A percentile compares a stretch with the other conserved stretches of the same genome.
Conservation (phyloP, 2,329 filamentous ascomycete species). For the Exophiala viscosa region DNA sequence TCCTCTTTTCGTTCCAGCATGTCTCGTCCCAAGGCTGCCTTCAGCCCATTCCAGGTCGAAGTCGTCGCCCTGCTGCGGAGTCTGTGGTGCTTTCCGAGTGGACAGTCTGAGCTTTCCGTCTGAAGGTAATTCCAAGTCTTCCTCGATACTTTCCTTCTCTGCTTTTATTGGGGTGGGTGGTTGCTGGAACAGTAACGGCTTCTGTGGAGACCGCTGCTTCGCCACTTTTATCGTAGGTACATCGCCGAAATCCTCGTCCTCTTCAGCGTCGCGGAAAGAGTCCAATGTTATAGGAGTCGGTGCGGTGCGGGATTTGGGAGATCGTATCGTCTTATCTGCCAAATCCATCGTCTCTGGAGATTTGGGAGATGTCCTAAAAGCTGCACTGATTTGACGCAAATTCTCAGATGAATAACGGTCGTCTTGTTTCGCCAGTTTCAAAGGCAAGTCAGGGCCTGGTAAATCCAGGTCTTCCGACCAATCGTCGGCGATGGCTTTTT, state of each 20-base stretch:
- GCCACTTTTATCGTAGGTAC: slow-evolving; percentile 65
- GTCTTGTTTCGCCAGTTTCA: slow-evolving; percentile 64
- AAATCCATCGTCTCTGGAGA: slow-evolving; percentile 30
- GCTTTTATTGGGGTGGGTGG: slow-evolving; percentile 35
- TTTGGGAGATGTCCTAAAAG: slow-evolving; percentile 36
- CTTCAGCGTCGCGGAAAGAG: slow-evolving; percentile 59
- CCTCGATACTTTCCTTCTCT: slow-evolving; percentile 65
- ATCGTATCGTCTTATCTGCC: slow-evolving; percentile 36
- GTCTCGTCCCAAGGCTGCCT: slow-evolving; percentile 84
- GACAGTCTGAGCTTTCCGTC: slow-evolving; percentile 62
- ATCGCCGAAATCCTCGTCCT: slow-evolving; percentile 62
- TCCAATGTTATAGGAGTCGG: slow-evolving; percentile 56
- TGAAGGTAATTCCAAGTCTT: slow-evolving; percentile 67
- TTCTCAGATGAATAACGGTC: slow-evolving; percentile 62
- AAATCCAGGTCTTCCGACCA: slow-evolving; percentile 77
- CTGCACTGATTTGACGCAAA: slow-evolving; percentile 62
- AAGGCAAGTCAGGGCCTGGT: slow-evolving; percentile 53
- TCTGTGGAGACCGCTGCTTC: slow-evolving; percentile 54
- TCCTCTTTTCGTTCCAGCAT: slow-evolving; percentile 79
- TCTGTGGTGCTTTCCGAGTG: slow-evolving; percentile 57
- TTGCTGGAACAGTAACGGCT: slow-evolving; percentile 43
- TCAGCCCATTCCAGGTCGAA: slow-evolving; percentile 84
- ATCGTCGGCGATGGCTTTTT: slow-evolving; percentile 71
- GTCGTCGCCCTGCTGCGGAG: slow-evolving; percentile 66
- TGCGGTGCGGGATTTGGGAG: slow-evolving; percentile 47